Base-by-base conservation (phyloP, 495 filamentous ascomycete species). In the Bathelium albidoporum region DNA sequence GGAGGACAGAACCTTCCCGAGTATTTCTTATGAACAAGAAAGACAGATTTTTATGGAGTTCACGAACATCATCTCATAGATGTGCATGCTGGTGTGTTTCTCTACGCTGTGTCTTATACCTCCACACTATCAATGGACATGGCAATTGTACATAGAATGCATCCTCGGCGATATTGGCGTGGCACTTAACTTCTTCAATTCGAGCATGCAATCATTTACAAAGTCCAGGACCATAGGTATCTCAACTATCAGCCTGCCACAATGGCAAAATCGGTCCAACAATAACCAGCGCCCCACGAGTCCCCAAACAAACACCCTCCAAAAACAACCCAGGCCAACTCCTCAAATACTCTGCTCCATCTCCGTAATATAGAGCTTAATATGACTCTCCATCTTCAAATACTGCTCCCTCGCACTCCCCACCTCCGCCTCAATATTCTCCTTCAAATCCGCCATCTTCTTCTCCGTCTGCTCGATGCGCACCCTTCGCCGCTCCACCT, bases 391-490 rank as follows among this genome's bases (percentile, higher is more conserved):
- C 82, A 97, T 84, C 82, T 95, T 96, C 69, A 95, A 78, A 74
- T 94, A 97, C 79, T 97, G 90, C 60, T 92, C 90, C 62, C 95
- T 86, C 1, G 94, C 89, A 20, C 79, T 80, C 64, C 89, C 88
- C 12, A 97, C 87, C 76, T 98, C 94, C 63, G 85, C 89, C 71
- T 97, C 95, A 62, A 97, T 94, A 66, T 93, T 96, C 73, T 97
- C 94, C 68, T 94, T 97, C 52, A 97, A 80, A 74, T 97, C 94
- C 32, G 85, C 85, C 94, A 97, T 98, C 91, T 97, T 96, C 80
- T 96, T 97, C 83, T 97, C 94, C 34, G 89, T 96, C 79, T 96
- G 91, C 77, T 97, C 93, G 65, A 97, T 97, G 60, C 91, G 77
- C 11, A 97, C 90, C 66, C 90, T 83, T 73, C 91, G 82, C 71